Base-by-base conservation (phyloP, 345 rosid genomes). In the Pistacia vera region DNA sequence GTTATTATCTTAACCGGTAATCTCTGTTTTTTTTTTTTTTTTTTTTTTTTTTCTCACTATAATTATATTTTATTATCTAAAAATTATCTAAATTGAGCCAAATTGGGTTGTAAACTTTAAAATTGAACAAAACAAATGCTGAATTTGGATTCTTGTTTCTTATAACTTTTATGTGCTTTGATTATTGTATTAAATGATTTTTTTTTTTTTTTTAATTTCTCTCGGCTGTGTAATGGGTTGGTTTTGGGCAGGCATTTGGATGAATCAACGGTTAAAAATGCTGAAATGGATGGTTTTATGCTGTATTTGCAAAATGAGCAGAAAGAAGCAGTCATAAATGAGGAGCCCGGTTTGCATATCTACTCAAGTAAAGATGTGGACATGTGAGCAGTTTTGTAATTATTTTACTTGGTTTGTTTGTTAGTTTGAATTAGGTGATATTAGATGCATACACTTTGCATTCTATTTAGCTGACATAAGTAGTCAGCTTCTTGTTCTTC, bases 311-410 rank as follows among this genome's bases (percentile, higher is more conserved):
- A 96, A 81, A 89, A 89, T 76, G 90, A 92, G 77, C 95, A 84
- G 88, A 88, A 80, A 87, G 90, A 91, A 72, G 85, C 90, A 0
- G 36, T 85, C n/a, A 63, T 87, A 78, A 86, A 82, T 79, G 90
- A 88, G 83, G 94, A 87, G 62, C 79, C 95, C 17, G 83, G 82
- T 82, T 65, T 93, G 82, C 94, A 93, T 78, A 70, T 92, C 61
- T 93, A 93, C 84, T 87, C 97, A 18, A 88, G 85, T 73, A 92
- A 89, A 87, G 99, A 93, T 75, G 89, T 96, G 22, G 98, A 90
- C 77, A 90, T 93, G 99, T 96, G 74, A 91, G 97, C 75, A 13
- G 52, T 81, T 71, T 20, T 58, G 2, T 73, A 28, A n/a, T 75
- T 66, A 3, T 75, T n/a, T 70, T 55, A 8, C 9, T 51, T 14